phyloP scores from a whole-genome alignment of 2,329 filamentous ascomycete genomes.

The Mycocentrospora acerina region DNA sequence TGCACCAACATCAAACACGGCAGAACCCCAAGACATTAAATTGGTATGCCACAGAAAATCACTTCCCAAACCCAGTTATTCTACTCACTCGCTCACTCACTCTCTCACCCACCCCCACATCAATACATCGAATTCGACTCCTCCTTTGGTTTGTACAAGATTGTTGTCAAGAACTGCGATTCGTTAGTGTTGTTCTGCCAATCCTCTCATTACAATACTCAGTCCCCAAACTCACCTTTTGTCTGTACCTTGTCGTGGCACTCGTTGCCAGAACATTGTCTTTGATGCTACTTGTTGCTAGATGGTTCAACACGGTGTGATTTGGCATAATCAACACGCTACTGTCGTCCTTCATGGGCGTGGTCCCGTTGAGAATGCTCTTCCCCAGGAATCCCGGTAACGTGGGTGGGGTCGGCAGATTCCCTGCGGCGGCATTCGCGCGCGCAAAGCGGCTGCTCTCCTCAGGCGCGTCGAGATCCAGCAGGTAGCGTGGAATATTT shows the following conservation, averaged over 20 bases:
- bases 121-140: no score
- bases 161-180: conserved; percentile 97
- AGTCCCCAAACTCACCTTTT: conserved; percentile 66
- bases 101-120: no score
- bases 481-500: conserved; percentile 79
- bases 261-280: conserved; percentile 93
- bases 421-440: conserved; percentile 72
- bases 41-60: no score
- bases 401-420: conserved; percentile 78
- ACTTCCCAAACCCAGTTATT: no score
- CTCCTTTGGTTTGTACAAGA: conserved; percentile 89
- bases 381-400: conserved; percentile 90
- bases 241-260: conserved; percentile 94
- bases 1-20: no score
- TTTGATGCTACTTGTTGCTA: conserved; percentile 97
- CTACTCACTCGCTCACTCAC: no score
- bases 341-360: conserved; percentile 95
- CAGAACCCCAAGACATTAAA: no score
- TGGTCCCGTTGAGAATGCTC: conserved; percentile 88
- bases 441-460: conserved; percentile 73
- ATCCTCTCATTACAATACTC: no score
- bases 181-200: no score
- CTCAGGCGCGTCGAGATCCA: conserved; percentile 83
- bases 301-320: conserved; percentile 92
- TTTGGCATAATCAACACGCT: conserved; percentile 97